Conservation (phyloP, 2,329 filamentous ascomycete genomes). For the Penicillium polonicum region DNA sequence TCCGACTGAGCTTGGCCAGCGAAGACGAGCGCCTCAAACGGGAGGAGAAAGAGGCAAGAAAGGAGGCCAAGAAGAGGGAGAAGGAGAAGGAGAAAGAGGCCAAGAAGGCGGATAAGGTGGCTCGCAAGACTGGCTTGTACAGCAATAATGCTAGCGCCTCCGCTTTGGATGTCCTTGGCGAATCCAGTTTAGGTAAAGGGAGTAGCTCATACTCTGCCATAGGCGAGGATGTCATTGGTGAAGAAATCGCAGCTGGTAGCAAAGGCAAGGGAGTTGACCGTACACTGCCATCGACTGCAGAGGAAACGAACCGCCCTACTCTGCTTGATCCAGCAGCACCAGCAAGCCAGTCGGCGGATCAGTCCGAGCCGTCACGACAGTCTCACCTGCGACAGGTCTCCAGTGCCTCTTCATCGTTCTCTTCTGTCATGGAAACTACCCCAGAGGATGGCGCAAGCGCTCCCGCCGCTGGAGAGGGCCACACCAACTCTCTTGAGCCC, state of each 20-base stretch:
- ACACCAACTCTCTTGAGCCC: conserved; percentile 62
- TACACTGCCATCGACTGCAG: conserved; percentile 27
- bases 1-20: conserved; percentile 81
- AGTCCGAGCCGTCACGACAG: conserved; percentile 57
- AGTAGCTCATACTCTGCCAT: conserved; percentile 41
- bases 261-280: conserved; percentile 74
- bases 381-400: conserved; percentile 81
- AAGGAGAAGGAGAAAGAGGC: conserved; percentile 83
- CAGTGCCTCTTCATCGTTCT: conserved; percentile 79
- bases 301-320: conserved; percentile 16
- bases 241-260: conserved; percentile 41
- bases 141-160: conserved; percentile 61
- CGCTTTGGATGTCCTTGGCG: conserved; percentile 51
- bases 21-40: conserved; percentile 91
- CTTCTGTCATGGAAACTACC: conserved; percentile 68
- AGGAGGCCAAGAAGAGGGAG: conserved; percentile 79
- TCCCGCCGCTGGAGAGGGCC: conserved; percentile 49
- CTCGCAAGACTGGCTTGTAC: conserved; percentile 62
- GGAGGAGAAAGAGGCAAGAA: conserved; percentile 74
- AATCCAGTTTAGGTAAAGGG: conserved; percentile 37
- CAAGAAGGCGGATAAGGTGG: conserved; percentile 68
- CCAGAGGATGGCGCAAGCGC: conserved; percentile 43
- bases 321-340: conserved; percentile 1
- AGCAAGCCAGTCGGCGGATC: conserved; percentile 17
- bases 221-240: conserved; percentile 38